Conservation (phyloP, 1,139 yeast genomes). For the Schizosaccharomyces versatilis region DNA sequence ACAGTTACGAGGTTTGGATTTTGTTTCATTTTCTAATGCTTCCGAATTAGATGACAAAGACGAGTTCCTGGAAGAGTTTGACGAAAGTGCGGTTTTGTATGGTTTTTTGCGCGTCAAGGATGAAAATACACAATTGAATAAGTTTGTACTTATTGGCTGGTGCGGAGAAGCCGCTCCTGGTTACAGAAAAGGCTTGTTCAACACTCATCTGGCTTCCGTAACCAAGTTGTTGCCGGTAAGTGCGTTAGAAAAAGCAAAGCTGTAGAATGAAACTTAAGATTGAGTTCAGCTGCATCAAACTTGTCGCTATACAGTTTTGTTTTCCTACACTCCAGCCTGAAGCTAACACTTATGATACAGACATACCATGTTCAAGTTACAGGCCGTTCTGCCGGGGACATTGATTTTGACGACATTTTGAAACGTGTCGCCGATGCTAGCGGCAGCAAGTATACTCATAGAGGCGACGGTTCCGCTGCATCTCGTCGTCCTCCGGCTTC, state of each 20-base stretch:
- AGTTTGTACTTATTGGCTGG: constrained; percentile 78
- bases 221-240: constrained; percentile 19
- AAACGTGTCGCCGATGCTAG: constrained; percentile 72
- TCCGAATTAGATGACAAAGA: constrained; percentile 32
- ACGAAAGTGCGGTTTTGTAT: constrained; percentile 74
- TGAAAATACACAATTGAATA: constrained; percentile 71
- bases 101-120: constrained; percentile 77
- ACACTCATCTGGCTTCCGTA: constrained; percentile 23
- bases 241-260: too few relatives aligned
- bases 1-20: neutral
- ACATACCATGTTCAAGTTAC: constrained; percentile 92
- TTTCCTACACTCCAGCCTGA: too few relatives aligned
- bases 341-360: constrained; percentile 14
- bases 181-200: constrained; percentile 24
- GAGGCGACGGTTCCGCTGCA: constrained; percentile 13
- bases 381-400: constrained; percentile 83
- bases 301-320: too few relatives aligned
- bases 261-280: neutral
- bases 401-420: constrained; percentile 55
- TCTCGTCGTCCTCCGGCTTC: constrained; percentile 11
- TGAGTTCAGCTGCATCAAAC: too few relatives aligned
- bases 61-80: constrained; percentile 62
- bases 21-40: neutral
- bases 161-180: constrained; percentile 36
- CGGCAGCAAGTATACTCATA: constrained; percentile 74